Evolutionary conservation across 805 yeast species (phyloP), one percentile per base, ranked within the genome.

Genomic region (Candida koratica): DNA sequence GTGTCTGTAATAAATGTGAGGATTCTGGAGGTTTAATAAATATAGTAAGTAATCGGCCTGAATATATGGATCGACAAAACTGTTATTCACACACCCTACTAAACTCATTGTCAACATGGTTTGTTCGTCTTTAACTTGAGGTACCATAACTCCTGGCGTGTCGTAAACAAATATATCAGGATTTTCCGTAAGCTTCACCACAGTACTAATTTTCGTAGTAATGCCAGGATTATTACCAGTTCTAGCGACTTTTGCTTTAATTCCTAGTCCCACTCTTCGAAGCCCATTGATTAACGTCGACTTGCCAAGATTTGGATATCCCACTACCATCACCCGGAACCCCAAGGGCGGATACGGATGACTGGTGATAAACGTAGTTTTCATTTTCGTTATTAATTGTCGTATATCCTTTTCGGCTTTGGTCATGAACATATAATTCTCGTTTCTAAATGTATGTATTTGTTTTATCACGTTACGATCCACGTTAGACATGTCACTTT

Each of bases 231-330:
- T 79, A 8, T 83, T 81, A 1, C 96, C 96, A 0, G 95, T 86
- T 35, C 62, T 61, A 0, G 96, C 96, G 1, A 85, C 97, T 49
- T 83, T 84, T 37, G 67, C 63, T 13, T 51, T 53, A 32, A 51
- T 54, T 6, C 60, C 52, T 22, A 47, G 49, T 2, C 71, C 68
- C 11, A 59, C 61, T 6, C 61, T 61, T 40, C 96, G 61, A 34
- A 89, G 60, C 0, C 81, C 68, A 51, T 93, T 93, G 17, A 89
- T 81, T 32, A 93, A 55, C 0, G 96, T 83, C 9, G 95, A 84
- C 58, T 93, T 93, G 0, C 98, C 98, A n/a, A 88, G 95, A 55
- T 93, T 93, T 1, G 98, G 98, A 93, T 93, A 84, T 0, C 98
- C 98, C 5, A 82, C 79, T 29, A 90, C 75, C 67, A 89, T 67